Evolutionary conservation across 2,329 filamentous ascomycete genomes (phyloP), one percentile per base, ranked within the genome.

Genomic region (Xylariaceae sp.): DNA sequence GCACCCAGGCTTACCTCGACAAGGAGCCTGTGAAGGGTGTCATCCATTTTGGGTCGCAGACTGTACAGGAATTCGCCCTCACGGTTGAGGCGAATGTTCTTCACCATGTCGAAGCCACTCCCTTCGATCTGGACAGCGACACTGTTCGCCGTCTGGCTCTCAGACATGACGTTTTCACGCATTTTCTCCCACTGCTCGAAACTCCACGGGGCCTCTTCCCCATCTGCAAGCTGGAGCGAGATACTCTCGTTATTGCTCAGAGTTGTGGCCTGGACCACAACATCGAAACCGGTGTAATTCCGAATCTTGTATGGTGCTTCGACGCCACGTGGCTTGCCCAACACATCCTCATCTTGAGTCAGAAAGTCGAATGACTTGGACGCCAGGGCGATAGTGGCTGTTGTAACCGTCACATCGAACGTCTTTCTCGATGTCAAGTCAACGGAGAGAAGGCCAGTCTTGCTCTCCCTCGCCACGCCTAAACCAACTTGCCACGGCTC

Each of bases 151-250:
- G 82, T 81, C 43, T 80, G 84, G 6, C 81, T 85, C 58, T 98
- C 92, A 0, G 88, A 83, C 4, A 88, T 81, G 5, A 98, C 71
- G 34, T 85, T 94, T 64, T 98, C 92, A 63, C 92, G 85, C 74
- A 96, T 94, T 53, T 92, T 92, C 50, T 88, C 89, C 67, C 90
- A 92, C 51, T 96, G 88, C 62, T 98, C 92, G 48, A 98, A 98
- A 50, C 88, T 83, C 92, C 92, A 98, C 1, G 90, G 88, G 2
- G 79, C 81, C 62, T 98, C 92, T 55, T 94, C 79, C 7, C 92
- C 94, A 55, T 98, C 94, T 41, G 78, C 77, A 1, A 98, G 70
- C 46, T 83, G 88, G 2, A 85, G 78, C 4, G 82, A 82, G 42
- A 86, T 79, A 29, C 81, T 76, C 38, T 83, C 82, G 38, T 46